A percentile compares a stretch with the other conserved stretches of the same genome.
phyloP scores from a whole-genome alignment of 1,284 basidiomycete genomes.

The Sanghuangporus sanghuang region DNA sequence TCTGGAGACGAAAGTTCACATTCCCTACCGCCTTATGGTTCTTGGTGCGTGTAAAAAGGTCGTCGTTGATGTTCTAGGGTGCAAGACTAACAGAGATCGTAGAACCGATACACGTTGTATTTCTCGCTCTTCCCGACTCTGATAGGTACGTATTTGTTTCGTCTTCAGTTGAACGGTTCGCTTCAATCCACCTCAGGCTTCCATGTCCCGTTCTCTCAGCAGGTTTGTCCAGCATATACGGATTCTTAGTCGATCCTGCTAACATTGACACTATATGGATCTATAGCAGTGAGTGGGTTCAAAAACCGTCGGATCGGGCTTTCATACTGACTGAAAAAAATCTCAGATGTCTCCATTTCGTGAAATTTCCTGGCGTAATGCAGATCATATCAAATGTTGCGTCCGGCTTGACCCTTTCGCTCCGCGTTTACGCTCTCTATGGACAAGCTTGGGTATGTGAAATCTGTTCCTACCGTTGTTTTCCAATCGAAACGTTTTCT shows the following conservation, averaged over 20 bases:
- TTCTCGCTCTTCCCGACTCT: slow-evolving; percentile 7
- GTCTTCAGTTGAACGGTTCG: background rate
- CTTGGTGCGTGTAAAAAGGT: slow-evolving; percentile 5
- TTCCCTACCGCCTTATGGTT: slow-evolving; percentile 13
- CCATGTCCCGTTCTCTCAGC: background rate
- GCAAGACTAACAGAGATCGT: background rate
- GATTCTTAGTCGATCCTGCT: background rate
- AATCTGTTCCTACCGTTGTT: background rate
- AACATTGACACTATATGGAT: background rate
- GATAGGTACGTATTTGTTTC: slow-evolving; percentile 1
- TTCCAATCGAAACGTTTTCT: background rate
- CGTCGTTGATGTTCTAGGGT: background rate
- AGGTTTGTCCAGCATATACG: background rate
- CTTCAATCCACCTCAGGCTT: background rate
- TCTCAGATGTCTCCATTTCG: slow-evolving; percentile 8
- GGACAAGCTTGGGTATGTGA: slow-evolving; percentile 2
- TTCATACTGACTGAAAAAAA: too few relatives aligned
- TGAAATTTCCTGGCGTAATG: slow-evolving; percentile 16
- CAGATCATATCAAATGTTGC: slow-evolving; percentile 16
- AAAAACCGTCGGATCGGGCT: background rate
- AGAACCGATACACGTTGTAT: slow-evolving; percentile 14
- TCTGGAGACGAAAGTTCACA: slow-evolving; percentile 14
- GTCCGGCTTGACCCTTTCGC: slow-evolving; percentile 14
- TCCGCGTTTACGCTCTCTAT: slow-evolving; percentile 14
- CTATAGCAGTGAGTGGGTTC: slow-evolving; percentile 10